Evolutionary conservation across 805 yeast genomes (phyloP).

Genomic region (Lachancea waltii): DNA sequence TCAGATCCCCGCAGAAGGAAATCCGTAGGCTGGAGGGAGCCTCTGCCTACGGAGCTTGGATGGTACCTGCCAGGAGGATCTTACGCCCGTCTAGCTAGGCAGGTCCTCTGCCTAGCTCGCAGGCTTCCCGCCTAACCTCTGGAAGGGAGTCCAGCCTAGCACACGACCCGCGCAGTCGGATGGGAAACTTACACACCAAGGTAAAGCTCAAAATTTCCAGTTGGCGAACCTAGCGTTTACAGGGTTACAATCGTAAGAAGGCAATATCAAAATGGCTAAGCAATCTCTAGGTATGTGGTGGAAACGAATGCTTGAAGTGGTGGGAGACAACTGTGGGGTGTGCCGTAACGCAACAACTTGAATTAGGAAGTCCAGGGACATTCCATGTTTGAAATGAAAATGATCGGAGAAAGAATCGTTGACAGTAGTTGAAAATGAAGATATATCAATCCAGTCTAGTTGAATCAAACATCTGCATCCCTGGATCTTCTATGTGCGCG

Average conservation of each 20-base stretch:
- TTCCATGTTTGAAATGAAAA: no score
- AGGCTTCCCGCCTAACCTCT: slow-evolving; percentile 1
- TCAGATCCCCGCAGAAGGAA: background rate
- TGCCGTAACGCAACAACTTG: no score
- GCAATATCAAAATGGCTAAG: slow-evolving; percentile 37
- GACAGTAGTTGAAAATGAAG: no score
- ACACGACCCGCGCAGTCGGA: background rate
- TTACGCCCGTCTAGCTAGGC: background rate
- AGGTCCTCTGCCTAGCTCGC: background rate
- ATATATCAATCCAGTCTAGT: no score
- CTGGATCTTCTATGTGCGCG: no score
- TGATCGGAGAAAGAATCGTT: no score
- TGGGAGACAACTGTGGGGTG: background rate
- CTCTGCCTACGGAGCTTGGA: background rate
- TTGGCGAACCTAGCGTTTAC: slow-evolving; percentile 6
- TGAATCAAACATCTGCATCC: no score
- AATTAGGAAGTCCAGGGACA: no score
- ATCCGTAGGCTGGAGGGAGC: background rate
- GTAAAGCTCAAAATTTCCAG: slow-evolving; percentile 5
- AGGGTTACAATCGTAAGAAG: slow-evolving; percentile 7
- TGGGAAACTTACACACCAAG: background rate
- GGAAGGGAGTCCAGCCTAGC: no score
- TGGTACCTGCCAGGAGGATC: background rate
- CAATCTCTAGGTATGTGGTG: slow-evolving; percentile 42
- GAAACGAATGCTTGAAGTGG: background rate